These are phyloP conservation scores for Colletotrichum scovillei DNA, from an alignment of 2,329 filamentous ascomycete genomes.

Conservation along the genomic window DNA sequence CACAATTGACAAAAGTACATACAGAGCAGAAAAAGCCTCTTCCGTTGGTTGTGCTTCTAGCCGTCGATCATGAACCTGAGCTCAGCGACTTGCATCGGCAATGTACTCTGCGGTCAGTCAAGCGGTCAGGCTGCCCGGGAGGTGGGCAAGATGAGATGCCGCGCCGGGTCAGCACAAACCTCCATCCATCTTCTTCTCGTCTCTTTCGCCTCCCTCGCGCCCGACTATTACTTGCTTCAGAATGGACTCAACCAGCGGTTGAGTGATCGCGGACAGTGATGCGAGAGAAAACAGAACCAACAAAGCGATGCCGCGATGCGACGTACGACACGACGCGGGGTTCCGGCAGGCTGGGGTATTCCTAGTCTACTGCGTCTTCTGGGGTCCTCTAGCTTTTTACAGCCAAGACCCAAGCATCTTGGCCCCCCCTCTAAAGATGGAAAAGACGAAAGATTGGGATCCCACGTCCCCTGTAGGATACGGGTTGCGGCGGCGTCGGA, in stretches of 20 bases:
- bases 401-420: conserved; percentile 32
- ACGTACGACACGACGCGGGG: conserved; percentile 13
- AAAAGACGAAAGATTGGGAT: neutral
- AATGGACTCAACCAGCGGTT: neutral
- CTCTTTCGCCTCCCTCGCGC: neutral
- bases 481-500: neutral
- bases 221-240: neutral
- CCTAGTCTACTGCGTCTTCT: neutral
- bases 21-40: neutral
- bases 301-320: neutral
- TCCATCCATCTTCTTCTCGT: neutral
- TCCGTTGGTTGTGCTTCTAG: neutral
- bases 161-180: conserved; percentile 31
- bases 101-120: neutral
- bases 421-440: conserved; percentile 17
- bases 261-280: no score
- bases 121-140: neutral
- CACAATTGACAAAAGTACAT: neutral
- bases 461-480: neutral
- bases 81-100: neutral
- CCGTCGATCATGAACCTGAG: neutral
- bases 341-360: conserved; percentile 6
- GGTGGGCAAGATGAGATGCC: conserved; percentile 25
- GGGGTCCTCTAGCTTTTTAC: conserved; percentile 2
- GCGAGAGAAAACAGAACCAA: neutral